phyloP scores from a whole-genome alignment of 352 stramenopile species.

The Thraustotheca clavata region DNA sequence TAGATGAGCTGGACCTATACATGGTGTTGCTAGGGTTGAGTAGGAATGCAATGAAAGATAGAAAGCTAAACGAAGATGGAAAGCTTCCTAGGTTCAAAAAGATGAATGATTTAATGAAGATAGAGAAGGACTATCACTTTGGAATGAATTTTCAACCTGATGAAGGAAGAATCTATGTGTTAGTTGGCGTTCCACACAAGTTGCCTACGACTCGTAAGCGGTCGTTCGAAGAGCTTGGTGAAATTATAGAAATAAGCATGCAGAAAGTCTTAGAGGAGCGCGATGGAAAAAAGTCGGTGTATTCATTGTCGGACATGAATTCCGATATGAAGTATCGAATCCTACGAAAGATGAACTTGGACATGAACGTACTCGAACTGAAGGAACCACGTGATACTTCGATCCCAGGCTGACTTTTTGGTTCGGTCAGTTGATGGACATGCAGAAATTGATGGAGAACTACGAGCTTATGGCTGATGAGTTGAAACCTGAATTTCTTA shows the following conservation, averaged over 20 bases:
- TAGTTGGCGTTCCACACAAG: neutral
- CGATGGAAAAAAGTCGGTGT: conserved; percentile 1
- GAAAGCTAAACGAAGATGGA: neutral
- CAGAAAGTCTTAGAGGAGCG: neutral
- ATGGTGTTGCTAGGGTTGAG: neutral
- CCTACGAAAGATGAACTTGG: neutral
- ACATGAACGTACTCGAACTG: neutral
- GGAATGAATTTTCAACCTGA: conserved; percentile 8
- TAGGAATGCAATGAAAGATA: neutral
- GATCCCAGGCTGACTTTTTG: conserved; percentile 22
- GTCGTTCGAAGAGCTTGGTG: conserved; percentile 11
- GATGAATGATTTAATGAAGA: neutral
- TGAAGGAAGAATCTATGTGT: conserved; percentile 5
- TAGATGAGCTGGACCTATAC: neutral
- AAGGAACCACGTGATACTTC: conserved; percentile 28
- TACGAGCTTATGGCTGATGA: no score
- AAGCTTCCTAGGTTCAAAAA: neutral
- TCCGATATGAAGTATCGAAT: conserved; percentile 4
- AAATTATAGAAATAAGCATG: neutral
- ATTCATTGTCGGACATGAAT: conserved; percentile 14
- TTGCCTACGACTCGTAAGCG: conserved; percentile 3
- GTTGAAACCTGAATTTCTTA: no score
- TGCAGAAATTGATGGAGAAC: no score
- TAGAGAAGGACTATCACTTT: neutral
- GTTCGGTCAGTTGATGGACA: no score